Percentiles rank a stretch among this genome's conserved stretches.
Conservation (phyloP, 805 yeast genomes). For the Metschnikowia cubensis region DNA sequence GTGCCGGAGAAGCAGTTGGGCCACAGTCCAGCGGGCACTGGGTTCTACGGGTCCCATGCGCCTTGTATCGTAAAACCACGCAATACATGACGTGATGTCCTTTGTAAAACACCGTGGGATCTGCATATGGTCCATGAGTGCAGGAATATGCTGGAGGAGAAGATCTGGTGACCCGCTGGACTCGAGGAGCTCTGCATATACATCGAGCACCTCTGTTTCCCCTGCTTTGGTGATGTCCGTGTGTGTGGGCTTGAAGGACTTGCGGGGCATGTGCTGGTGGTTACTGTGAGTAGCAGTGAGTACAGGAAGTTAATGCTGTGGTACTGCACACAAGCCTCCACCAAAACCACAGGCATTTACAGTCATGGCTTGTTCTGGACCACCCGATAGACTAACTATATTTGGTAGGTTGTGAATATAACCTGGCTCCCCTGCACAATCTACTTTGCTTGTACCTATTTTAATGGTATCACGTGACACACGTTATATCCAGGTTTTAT, state of each 20-base stretch:
- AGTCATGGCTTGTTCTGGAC: no score
- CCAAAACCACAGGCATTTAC: no score
- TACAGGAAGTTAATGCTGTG: no score
- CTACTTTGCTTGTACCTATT: no score
- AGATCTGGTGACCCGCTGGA: constrained; percentile 25
- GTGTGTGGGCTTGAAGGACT: constrained; percentile 10
- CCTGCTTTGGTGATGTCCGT: constrained; percentile 16
- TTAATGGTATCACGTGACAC: no score
- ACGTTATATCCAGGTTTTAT: no score
- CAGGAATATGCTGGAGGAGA: constrained; percentile 23
- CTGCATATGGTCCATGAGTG: constrained; percentile 20
- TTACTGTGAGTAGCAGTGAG: not conserved
- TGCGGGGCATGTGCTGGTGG: constrained; percentile 11
- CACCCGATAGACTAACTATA: no score
- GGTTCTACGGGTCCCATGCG: constrained; percentile 4
- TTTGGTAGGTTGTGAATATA: no score
- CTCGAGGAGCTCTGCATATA: constrained; percentile 23
- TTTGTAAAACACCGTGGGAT: constrained; percentile 31
- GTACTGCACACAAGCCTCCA: not conserved
- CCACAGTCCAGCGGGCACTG: constrained; percentile 23
- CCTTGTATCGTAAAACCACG: constrained; percentile 29
- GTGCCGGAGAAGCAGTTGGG: constrained; percentile 24
- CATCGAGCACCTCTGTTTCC: constrained; percentile 36
- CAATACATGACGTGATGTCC: constrained; percentile 30
- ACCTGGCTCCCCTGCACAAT: no score